phyloP scores from a whole-genome alignment of 352 stramenopile species.

The Pythium brachiatum region DNA sequence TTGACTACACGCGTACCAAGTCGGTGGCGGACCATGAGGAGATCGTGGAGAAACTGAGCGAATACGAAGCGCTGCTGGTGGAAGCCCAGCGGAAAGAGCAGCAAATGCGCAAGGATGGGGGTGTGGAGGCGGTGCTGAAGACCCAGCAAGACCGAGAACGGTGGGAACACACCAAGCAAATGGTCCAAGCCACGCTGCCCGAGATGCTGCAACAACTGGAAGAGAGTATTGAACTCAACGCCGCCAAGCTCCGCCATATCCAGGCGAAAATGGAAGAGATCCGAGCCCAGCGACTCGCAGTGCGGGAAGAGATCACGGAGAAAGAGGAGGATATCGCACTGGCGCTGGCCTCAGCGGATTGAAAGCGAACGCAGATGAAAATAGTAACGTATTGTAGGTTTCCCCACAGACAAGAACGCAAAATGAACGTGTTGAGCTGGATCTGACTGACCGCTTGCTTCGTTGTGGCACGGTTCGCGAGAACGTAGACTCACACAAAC shows the following conservation, averaged over 20 bases:
- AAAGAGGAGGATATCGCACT: slow-evolving; percentile 63
- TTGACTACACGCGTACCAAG: slow-evolving; percentile 51
- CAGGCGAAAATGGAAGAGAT: slow-evolving; percentile 58
- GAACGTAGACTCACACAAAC: no score
- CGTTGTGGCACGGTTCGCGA: no score
- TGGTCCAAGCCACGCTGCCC: slow-evolving; percentile 51
- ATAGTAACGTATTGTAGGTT: no score
- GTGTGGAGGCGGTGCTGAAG: slow-evolving; percentile 27
- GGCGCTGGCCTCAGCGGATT: slow-evolving; percentile 29
- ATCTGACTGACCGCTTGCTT: no score
- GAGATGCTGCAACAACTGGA: slow-evolving; percentile 50
- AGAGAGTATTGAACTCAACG: slow-evolving; percentile 67
- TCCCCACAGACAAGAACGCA: no score
- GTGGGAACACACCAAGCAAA: slow-evolving; percentile 49
- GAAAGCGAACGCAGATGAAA: not conserved
- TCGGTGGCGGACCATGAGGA: slow-evolving; percentile 43
- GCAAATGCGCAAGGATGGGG: slow-evolving; percentile 2
- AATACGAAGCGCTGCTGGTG: slow-evolving; percentile 41
- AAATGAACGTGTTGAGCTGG: not conserved
- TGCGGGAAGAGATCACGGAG: slow-evolving; percentile 56
- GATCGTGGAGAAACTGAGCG: slow-evolving; percentile 44
- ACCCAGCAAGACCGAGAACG: slow-evolving; percentile 35
- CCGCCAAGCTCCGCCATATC: slow-evolving; percentile 53
- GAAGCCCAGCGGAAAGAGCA: slow-evolving; percentile 29
- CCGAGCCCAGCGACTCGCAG: slow-evolving; percentile 38